Evolutionary conservation across 2,329 filamentous ascomycete species (phyloP), one percentile per base, ranked within the genome.

Genomic region (Pezicula rhizophila): DNA sequence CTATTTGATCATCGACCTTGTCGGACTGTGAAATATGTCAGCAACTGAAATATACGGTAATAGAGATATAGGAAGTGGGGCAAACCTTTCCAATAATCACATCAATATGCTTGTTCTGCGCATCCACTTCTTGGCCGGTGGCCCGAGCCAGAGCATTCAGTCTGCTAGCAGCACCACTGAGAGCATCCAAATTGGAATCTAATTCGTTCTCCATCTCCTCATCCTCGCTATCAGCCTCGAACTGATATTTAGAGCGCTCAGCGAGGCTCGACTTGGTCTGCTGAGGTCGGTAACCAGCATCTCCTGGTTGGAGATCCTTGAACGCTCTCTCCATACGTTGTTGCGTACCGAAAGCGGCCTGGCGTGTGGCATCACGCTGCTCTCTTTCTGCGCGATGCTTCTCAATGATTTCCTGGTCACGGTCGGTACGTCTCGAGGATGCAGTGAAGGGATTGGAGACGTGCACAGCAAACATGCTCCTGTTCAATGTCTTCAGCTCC

Each of bases 391-490:
- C 64, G 31, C 83, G 78, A 59, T 87, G 80, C 49, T 84, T 84
- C 41, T 85, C 80, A 61, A 95, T 72, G 40, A 87, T 78, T 47
- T 80, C 75, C 45, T 84, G 74, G 55, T 93, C 87, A 37, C 80
- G 77, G 49, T 79, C 80, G 47, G 76, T 74, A 25, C 77, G 78
- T 40, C 84, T 78, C 56, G 77, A 78, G 53, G 79, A 81, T 12
- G 80, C 81, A 0, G 87, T 93, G 64, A 96, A 89, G 0, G 85
- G 85, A 59, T 89, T 89, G 46, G 75, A 74, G 23, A 91, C 84
- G 61, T 90, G 85, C 18, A 91, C 79, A 5, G 88, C 87, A 62
- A 96, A 96, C 89, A 96, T 95, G 71, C 85, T 90, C 54, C 85
- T 77, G 68, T 96, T 95, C 44, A 95, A 74, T 1, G 80, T 88